Percentiles rank a stretch among this genome's conserved stretches.
These are phyloP conservation scores for Globisporangium cystogenes DNA, from an alignment of 352 stramenopile genomes.

Conservation along the genomic window DNA sequence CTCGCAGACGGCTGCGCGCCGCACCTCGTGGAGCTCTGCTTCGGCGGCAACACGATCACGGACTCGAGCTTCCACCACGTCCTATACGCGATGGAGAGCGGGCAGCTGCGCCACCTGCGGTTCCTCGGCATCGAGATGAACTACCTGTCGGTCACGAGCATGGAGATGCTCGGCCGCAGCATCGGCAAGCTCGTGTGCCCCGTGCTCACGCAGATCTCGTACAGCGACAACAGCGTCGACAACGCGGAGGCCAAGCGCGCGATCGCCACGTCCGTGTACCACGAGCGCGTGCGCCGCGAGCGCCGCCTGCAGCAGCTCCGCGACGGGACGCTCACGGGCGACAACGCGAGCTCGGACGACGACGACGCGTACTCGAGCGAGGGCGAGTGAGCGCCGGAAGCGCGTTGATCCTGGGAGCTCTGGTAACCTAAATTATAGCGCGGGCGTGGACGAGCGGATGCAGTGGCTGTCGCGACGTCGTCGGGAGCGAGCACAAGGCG, in stretches of 20 bases:
- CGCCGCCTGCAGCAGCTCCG: constrained; percentile 47
- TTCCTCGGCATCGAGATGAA: constrained; percentile 87
- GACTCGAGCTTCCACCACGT: constrained; percentile 84
- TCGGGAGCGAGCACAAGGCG: no score
- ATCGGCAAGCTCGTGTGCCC: constrained; percentile 80
- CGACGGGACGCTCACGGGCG: constrained; percentile 12
- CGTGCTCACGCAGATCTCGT: constrained; percentile 81
- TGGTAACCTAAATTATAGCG: no score
- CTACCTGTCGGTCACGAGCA: constrained; percentile 74
- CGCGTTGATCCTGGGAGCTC: no score
- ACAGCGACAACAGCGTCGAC: constrained; percentile 80
- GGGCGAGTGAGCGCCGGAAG: constrained; percentile 21
- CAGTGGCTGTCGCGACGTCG: no score
- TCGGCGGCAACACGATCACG: constrained; percentile 79
- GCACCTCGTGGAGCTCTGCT: constrained; percentile 65
- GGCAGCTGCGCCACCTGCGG: constrained; percentile 44
- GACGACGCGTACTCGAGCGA: constrained; percentile 28
- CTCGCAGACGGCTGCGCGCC: constrained; percentile 65
- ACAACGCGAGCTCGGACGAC: constrained; percentile 13
- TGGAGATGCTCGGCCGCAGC: constrained; percentile 81
- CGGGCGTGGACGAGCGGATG: no score
- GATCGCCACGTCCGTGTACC: constrained; percentile 70
- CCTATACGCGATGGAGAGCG: constrained; percentile 77
- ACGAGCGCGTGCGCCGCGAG: constrained; percentile 61
- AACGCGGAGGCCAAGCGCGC: constrained; percentile 69